A percentile compares a stretch with the other conserved stretches of the same genome.
Evolutionary conservation across 257 asterid genomes (phyloP).

Genomic region (Salvia splendens): DNA sequence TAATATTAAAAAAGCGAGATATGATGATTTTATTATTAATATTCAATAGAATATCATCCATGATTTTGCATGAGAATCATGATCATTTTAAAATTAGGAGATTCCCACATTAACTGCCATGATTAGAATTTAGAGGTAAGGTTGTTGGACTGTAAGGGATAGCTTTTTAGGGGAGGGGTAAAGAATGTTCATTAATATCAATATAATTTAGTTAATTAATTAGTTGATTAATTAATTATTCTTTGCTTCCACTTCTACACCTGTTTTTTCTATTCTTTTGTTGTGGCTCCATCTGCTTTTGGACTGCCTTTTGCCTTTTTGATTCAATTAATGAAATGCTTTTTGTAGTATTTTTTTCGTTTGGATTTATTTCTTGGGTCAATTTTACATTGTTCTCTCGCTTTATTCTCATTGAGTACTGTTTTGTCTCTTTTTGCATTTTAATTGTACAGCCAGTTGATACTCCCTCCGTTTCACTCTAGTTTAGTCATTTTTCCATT

Average conservation of each 20-base stretch:
- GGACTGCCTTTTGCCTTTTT: slow-evolving; percentile 27
- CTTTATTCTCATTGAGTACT: not conserved
- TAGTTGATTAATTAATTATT: slow-evolving; percentile 7
- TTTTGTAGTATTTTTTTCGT: not conserved
- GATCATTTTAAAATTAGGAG: not conserved
- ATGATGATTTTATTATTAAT: not conserved
- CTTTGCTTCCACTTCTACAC: slow-evolving; percentile 34
- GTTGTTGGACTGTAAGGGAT: slow-evolving; percentile 22
- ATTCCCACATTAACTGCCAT: slow-evolving; percentile 26
- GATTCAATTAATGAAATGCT: slow-evolving; percentile 15
- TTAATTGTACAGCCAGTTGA: not conserved
- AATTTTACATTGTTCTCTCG: not conserved
- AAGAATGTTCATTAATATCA: slow-evolving; percentile 21
- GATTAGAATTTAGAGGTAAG: slow-evolving; percentile 14
- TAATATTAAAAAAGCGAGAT: not conserved
- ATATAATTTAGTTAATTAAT: no score
- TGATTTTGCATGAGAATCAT: slow-evolving; percentile 29
- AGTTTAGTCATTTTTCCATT: no score
- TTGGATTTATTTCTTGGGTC: not conserved
- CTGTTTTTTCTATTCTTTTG: slow-evolving; percentile 23
- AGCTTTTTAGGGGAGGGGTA: slow-evolving; percentile 26
- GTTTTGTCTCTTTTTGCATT: not conserved
- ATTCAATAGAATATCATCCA: no score
- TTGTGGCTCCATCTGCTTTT: slow-evolving; percentile 32
- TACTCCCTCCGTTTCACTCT: no score